Evolutionary conservation across 176 grass and related monocot species (phyloP).

Genomic region (Ananas comosus): DNA sequence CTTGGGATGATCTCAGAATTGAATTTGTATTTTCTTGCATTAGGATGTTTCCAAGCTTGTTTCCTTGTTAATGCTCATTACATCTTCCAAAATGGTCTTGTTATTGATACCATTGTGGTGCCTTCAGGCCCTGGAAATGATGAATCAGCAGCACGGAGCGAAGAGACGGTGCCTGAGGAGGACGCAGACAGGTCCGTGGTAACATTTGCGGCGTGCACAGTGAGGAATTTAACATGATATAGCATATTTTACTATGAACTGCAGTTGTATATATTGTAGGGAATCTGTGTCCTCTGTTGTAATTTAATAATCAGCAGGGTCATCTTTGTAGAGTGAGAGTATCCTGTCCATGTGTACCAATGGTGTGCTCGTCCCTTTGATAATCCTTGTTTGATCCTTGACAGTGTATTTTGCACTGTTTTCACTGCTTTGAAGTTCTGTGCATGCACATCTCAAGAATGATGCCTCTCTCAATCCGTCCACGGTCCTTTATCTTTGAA

Average conservation of each 20-base stretch:
- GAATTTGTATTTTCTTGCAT: too few relatives aligned
- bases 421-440: not conserved
- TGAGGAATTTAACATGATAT: conserved; percentile 4
- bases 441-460: not conserved
- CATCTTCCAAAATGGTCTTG: too few relatives aligned
- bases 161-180: conserved; percentile 68
- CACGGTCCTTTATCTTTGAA: not conserved
- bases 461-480: not conserved
- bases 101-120: not conserved
- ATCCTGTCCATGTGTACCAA: conserved; percentile 13
- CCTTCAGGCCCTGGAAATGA: conserved; percentile 29
- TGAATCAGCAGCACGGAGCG: conserved; percentile 36
- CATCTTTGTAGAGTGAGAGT: conserved; percentile 7
- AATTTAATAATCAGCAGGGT: conserved; percentile 31
- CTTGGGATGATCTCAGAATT: too few relatives aligned
- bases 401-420: not conserved
- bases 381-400: conserved; percentile 5
- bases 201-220: conserved; percentile 17
- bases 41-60: too few relatives aligned
- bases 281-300: conserved; percentile 23
- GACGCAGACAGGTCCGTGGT: conserved; percentile 78
- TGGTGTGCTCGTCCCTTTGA: conserved; percentile 4
- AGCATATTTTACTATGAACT: conserved; percentile 2
- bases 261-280: conserved; percentile 26
- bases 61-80: too few relatives aligned